Conservation (phyloP, 495 filamentous ascomycete genomes). For the Trichoderma erinaceum region DNA sequence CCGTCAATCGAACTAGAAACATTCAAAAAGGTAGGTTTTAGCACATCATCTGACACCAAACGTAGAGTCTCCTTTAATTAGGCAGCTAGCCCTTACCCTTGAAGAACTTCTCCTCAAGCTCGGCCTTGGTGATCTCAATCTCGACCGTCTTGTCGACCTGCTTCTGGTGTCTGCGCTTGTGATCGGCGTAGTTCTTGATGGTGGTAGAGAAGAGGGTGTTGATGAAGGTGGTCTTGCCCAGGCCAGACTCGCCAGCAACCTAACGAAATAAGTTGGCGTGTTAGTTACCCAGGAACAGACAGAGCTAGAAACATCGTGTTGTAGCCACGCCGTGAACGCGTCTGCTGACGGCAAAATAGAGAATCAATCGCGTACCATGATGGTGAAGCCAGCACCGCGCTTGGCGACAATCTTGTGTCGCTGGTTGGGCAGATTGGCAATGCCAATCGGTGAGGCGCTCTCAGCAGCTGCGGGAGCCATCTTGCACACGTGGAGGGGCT, state of each 20-base stretch:
- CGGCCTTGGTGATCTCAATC: slow-evolving; percentile 99
- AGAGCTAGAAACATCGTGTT: neutral
- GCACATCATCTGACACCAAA: slow-evolving; percentile 11
- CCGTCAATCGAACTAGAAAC: slow-evolving; percentile 80
- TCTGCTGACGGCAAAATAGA: neutral
- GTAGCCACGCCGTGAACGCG: neutral
- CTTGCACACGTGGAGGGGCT: slow-evolving; percentile 29
- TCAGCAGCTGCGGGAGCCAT: slow-evolving; percentile 75
- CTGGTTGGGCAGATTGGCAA: slow-evolving; percentile 98
- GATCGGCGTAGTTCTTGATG: slow-evolving; percentile 99
- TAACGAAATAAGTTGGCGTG: slow-evolving; percentile 27
- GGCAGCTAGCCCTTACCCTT: slow-evolving; percentile 60
- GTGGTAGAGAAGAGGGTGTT: slow-evolving; percentile 99
- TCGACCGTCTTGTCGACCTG: slow-evolving; percentile 99
- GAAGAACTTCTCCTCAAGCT: slow-evolving; percentile 99
- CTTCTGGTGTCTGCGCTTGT: slow-evolving; percentile 97
- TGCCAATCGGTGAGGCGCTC: slow-evolving; percentile 92
- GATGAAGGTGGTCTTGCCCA: slow-evolving; percentile 99
- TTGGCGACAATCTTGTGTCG: slow-evolving; percentile 99
- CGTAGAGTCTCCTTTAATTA: neutral
- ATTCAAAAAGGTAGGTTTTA: neutral
- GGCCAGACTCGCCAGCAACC: slow-evolving; percentile 97
- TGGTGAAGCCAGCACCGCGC: slow-evolving; percentile 96
- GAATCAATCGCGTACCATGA: slow-evolving; percentile 66
- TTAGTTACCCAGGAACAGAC: slow-evolving; percentile 26